Evolutionary conservation across 441 rosid species (phyloP).

Genomic region (Croton setiger): DNA sequence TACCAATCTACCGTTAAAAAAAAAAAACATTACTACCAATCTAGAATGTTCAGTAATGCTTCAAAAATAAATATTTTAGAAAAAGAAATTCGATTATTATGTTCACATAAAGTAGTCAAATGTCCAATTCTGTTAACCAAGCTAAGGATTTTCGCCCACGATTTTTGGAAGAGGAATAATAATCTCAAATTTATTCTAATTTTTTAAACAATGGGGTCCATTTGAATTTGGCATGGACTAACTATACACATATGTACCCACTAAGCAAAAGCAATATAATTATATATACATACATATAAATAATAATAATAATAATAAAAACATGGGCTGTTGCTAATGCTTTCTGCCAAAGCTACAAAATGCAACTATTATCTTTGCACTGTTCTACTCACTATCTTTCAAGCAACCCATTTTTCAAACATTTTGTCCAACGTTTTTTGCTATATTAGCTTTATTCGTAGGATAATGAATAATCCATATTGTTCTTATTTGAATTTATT

Average conservation of each 20-base stretch:
- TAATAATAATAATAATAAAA: too few species aligned
- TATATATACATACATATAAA: too few species aligned
- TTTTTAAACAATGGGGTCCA: background rate
- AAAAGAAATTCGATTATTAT: too few species aligned
- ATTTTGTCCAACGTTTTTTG: background rate
- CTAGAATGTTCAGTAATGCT: too few species aligned
- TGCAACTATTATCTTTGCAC: background rate
- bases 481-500: background rate
- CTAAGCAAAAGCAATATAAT: background rate
- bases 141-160: background rate
- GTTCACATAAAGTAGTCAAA: too few species aligned
- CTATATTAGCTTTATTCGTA: background rate
- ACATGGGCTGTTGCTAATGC: slow-evolving; percentile 1
- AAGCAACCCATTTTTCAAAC: background rate
- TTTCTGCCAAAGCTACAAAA: background rate
- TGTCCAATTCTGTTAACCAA: background rate
- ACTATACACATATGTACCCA: background rate
- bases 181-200: too few species aligned
- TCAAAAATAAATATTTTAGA: too few species aligned
- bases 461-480: background rate
- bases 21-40: too few species aligned
- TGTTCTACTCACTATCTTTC: too few species aligned
- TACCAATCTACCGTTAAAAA: background rate
- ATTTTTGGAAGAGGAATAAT: background rate
- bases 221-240: background rate